Evolutionary conservation across 805 yeast species (phyloP).

Genomic region (Zygosaccharomyces siamensis): DNA sequence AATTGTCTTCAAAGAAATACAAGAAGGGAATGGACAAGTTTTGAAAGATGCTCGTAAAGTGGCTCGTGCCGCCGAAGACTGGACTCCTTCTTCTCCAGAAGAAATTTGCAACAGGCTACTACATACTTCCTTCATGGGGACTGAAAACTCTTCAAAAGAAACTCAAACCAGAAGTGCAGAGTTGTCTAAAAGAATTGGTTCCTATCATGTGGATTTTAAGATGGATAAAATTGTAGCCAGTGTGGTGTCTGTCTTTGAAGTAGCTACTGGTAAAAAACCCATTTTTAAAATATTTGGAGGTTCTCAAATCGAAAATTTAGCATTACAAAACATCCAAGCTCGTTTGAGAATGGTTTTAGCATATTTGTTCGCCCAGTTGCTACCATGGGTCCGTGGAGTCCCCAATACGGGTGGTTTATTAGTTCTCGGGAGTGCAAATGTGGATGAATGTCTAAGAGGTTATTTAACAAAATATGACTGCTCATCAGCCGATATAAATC

Average conservation of each 20-base stretch:
- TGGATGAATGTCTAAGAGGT: constrained; percentile 94
- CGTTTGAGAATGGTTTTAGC: constrained; percentile 91
- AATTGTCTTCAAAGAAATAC: constrained; percentile 66
- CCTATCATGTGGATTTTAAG: constrained; percentile 86
- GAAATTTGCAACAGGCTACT: constrained; percentile 74
- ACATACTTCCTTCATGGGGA: constrained; percentile 94
- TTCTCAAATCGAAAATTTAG: constrained; percentile 81
- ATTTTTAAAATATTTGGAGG: constrained; percentile 93
- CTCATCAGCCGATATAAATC: constrained; percentile 95
- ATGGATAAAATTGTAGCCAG: constrained; percentile 82
- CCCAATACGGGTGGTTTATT: constrained; percentile 62
- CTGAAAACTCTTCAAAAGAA: constrained; percentile 83
- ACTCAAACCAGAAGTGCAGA: constrained; percentile 79
- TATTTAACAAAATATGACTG: constrained; percentile 96
- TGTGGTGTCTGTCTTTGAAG: constrained; percentile 69
- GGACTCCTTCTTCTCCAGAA: constrained; percentile 68
- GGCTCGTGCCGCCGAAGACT: constrained; percentile 51
- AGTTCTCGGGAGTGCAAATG: constrained; percentile 94
- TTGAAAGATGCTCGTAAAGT: constrained; percentile 67
- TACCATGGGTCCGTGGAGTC: constrained; percentile 89
- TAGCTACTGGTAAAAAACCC: constrained; percentile 87
- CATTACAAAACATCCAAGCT: constrained; percentile 95
- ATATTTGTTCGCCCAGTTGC: constrained; percentile 85
- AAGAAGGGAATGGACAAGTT: constrained; percentile 68
- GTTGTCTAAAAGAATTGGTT: constrained; percentile 70